A percentile compares a stretch with the other conserved stretches of the same genome.
Evolutionary conservation across 208 protist species (phyloP).

Genomic region (Trypanosoma brucei): DNA sequence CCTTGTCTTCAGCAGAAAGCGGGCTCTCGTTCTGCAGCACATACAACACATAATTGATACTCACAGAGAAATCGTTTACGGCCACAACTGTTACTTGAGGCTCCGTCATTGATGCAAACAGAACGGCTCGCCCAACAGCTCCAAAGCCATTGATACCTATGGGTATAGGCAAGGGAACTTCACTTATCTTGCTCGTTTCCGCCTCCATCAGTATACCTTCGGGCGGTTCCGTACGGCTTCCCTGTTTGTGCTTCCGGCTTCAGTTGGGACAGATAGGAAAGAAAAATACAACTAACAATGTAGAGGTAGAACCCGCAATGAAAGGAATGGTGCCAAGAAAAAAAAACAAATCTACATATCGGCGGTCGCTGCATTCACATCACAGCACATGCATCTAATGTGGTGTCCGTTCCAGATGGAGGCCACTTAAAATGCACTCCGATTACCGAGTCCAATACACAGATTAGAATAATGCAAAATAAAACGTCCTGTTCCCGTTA

Average conservation of each 20-base stretch:
- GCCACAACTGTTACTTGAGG: constrained; percentile 70
- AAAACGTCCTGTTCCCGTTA: too few species aligned
- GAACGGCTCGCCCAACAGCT: constrained; percentile 90
- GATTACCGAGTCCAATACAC: too few species aligned
- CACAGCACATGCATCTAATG: too few species aligned
- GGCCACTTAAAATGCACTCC: too few species aligned
- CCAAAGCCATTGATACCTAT: constrained; percentile 97
- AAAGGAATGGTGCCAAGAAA: too few species aligned
- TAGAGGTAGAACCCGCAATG: too few species aligned
- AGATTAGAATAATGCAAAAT: too few species aligned
- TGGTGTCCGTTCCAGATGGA: too few species aligned
- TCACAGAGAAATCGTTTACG: constrained; percentile 95
- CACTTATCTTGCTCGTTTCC: constrained; percentile 4
- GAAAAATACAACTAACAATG: too few species aligned
- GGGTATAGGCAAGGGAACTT: constrained; percentile 16
- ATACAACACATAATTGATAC: constrained; percentile 92
- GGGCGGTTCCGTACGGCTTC: not conserved
- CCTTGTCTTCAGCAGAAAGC: constrained; percentile 49
- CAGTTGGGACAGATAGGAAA: too few species aligned
- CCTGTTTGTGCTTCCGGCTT: not conserved
- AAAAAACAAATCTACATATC: too few species aligned
- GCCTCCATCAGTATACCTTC: not conserved
- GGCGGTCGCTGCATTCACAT: too few species aligned
- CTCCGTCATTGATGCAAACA: constrained; percentile 77
- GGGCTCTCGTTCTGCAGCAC: constrained; percentile 92